Evolutionary conservation across 768 basidiomycete genomes (phyloP).

Genomic region (Boletus sensibilis): DNA sequence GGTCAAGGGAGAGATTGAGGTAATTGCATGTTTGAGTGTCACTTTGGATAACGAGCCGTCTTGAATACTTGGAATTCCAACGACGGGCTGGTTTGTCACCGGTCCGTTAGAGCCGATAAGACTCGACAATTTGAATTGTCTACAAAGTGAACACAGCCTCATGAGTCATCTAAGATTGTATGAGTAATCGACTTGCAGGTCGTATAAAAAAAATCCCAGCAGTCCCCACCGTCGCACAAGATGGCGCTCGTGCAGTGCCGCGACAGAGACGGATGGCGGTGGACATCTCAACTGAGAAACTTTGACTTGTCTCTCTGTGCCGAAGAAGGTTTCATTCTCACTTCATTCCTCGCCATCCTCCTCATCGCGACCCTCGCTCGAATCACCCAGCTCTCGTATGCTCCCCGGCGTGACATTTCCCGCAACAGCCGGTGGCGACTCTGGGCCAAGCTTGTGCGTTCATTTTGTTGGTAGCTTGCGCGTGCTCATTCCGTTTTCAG

Average conservation of each 20-base stretch:
- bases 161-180: too few species aligned
- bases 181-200: not conserved
- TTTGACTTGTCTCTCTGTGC: slow-evolving; percentile 84
- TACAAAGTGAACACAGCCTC: too few species aligned
- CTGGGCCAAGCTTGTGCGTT: slow-evolving; percentile 64
- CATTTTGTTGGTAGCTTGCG: not conserved
- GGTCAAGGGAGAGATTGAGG: too few species aligned
- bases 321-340: slow-evolving; percentile 68
- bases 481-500: slow-evolving; percentile 34
- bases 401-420: slow-evolving; percentile 35
- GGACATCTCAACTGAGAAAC: slow-evolving; percentile 53
- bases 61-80: too few species aligned
- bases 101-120: too few species aligned
- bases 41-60: too few species aligned
- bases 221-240: not conserved
- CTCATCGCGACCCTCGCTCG: slow-evolving; percentile 43
- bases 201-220: not conserved
- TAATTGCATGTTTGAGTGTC: too few species aligned
- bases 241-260: slow-evolving; percentile 45
- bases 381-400: slow-evolving; percentile 31
- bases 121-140: too few species aligned
- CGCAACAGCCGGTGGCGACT: slow-evolving; percentile 52
- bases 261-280: slow-evolving; percentile 64
- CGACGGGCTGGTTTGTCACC: too few species aligned
- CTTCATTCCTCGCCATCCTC: slow-evolving; percentile 48